Evolutionary conservation across 1,284 basidiomycete species (phyloP).

Genomic region (Trametes hirsuta): DNA sequence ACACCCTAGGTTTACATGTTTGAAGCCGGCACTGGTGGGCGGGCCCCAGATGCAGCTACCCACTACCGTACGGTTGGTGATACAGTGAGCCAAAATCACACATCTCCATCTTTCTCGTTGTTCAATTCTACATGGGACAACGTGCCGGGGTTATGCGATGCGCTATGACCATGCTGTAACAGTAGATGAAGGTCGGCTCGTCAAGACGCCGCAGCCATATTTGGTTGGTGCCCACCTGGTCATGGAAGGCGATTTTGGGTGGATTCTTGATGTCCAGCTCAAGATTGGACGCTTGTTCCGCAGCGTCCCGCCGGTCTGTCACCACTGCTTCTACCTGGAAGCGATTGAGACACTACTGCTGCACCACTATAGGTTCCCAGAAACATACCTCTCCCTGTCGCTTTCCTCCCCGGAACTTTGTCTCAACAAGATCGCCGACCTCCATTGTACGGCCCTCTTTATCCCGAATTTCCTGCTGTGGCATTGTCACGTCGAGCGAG

Average conservation of each 20-base stretch:
- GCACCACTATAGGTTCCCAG: not conserved
- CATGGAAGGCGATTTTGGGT: slow-evolving; percentile 28
- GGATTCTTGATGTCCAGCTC: slow-evolving; percentile 28
- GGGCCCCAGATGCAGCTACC: not conserved
- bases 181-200: no score
- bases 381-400: slow-evolving; percentile 25
- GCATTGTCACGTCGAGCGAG: not conserved
- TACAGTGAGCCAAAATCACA: not conserved
- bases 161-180: slow-evolving; percentile 21
- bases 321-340: slow-evolving; percentile 27
- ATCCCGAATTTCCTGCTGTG: slow-evolving; percentile 10
- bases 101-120: not conserved
- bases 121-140: slow-evolving; percentile 19
- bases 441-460: slow-evolving; percentile 25
- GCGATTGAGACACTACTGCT: not conserved
- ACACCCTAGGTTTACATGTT: no score
- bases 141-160: slow-evolving; percentile 28
- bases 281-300: slow-evolving; percentile 21
- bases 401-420: slow-evolving; percentile 28
- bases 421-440: slow-evolving; percentile 28
- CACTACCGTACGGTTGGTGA: not conserved
- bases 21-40: no score
- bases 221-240: slow-evolving; percentile 14
- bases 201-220: no score
- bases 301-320: slow-evolving; percentile 17